Evolutionary conservation across 2,329 filamentous ascomycete species (phyloP).

Genomic region (Macrophomina pseudophaseolina): DNA sequence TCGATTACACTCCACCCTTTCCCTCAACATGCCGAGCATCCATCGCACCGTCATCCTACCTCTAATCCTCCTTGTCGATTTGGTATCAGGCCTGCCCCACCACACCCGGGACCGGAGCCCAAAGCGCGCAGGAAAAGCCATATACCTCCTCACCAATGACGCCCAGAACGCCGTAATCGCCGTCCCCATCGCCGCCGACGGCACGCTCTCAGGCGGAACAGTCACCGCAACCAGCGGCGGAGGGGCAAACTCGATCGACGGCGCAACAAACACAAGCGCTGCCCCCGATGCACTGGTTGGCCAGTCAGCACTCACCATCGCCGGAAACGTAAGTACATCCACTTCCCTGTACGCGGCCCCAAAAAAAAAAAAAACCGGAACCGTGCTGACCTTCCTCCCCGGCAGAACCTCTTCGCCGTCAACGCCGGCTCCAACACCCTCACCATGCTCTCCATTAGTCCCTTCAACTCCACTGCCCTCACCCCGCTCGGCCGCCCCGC

Average conservation of each 20-base stretch:
- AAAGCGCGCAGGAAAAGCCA: slow-evolving; percentile 47
- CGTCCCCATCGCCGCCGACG: slow-evolving; percentile 54
- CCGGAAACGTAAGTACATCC: slow-evolving; percentile 50
- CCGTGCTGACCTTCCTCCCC: too few relatives aligned
- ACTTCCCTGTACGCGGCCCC: background rate
- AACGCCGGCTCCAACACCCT: slow-evolving; percentile 49
- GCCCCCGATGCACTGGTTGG: slow-evolving; percentile 58
- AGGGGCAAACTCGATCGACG: slow-evolving; percentile 51
- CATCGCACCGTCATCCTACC: background rate
- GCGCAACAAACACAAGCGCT: slow-evolving; percentile 44
- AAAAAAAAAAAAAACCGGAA: too few relatives aligned
- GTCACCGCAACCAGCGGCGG: slow-evolving; percentile 55
- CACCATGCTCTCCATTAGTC: slow-evolving; percentile 44
- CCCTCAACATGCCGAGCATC: too few relatives aligned
- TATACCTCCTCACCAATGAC: slow-evolving; percentile 64
- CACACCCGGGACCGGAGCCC: background rate
- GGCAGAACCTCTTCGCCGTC: slow-evolving; percentile 60
- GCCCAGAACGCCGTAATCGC: slow-evolving; percentile 57
- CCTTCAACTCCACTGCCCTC: slow-evolving; percentile 38
- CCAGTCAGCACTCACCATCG: slow-evolving; percentile 58
- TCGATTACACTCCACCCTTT: background rate
- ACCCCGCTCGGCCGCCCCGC: slow-evolving; percentile 40
- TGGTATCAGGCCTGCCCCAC: background rate
- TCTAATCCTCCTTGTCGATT: background rate
- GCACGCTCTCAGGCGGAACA: slow-evolving; percentile 52